These are phyloP conservation scores for Calonectria ilicicola DNA, from an alignment of 2,329 filamentous ascomycete genomes.

Conservation along the genomic window DNA sequence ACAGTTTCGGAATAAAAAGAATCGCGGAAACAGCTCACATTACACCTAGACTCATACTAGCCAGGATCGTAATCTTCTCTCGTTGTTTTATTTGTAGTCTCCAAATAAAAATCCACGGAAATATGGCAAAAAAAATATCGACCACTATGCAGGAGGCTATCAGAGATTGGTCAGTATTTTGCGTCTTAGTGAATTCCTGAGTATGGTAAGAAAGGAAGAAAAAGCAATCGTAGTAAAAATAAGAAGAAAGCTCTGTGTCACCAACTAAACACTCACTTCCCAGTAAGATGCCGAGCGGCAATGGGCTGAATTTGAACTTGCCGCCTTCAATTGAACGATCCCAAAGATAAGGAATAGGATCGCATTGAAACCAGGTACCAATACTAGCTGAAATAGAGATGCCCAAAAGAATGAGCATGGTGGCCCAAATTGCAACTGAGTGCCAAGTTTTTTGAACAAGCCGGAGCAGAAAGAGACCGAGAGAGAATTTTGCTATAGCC, in stretches of 20 bases:
- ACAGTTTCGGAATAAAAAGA: not conserved
- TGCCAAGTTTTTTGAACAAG: slow-evolving; percentile 47
- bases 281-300: slow-evolving; percentile 6
- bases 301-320: slow-evolving; percentile 12
- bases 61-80: slow-evolving; percentile 55
- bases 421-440: slow-evolving; percentile 46
- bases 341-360: slow-evolving; percentile 22
- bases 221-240: not conserved
- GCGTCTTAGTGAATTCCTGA: not conserved
- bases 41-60: slow-evolving; percentile 53
- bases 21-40: slow-evolving; percentile 43
- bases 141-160: slow-evolving; percentile 34
- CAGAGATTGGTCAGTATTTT: not conserved
- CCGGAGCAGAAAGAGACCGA: slow-evolving; percentile 51
- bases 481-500: slow-evolving; percentile 49
- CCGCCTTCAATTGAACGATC: slow-evolving; percentile 13
- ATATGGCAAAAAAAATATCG: slow-evolving; percentile 52
- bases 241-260: not conserved
- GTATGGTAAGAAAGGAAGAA: not conserved
- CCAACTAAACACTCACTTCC: slow-evolving; percentile 14
- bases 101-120: slow-evolving; percentile 58
- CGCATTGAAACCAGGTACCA: slow-evolving; percentile 19
- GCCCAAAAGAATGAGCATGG: slow-evolving; percentile 30
- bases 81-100: slow-evolving; percentile 54
- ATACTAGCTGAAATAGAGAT: slow-evolving; percentile 3